These are phyloP conservation scores for Naganishia onofrii DNA, from an alignment of 768 basidiomycete genomes.

Conservation along the genomic window DNA sequence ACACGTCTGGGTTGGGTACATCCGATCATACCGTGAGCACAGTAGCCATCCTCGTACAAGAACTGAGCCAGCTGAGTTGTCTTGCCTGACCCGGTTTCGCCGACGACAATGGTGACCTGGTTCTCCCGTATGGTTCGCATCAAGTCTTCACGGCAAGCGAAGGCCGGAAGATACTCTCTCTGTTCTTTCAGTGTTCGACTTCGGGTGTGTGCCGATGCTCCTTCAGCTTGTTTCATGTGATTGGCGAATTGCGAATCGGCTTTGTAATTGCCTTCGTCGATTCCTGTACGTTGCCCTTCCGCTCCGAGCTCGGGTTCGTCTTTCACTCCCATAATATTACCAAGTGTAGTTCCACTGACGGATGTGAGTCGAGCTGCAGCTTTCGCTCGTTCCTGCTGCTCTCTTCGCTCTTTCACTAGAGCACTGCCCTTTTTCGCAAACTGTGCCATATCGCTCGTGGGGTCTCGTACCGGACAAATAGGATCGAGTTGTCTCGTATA, in stretches of 20 bases:
- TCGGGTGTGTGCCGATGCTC: slow-evolving; percentile 77
- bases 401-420: slow-evolving; percentile 90
- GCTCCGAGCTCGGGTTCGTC: slow-evolving; percentile 84
- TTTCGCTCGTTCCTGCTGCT: slow-evolving; percentile 88
- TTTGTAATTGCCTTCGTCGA: slow-evolving; percentile 62
- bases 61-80: slow-evolving; percentile 95
- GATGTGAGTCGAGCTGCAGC: slow-evolving; percentile 93
- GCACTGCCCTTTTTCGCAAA: slow-evolving; percentile 97
- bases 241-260: slow-evolving; percentile 96
- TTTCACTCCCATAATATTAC: slow-evolving; percentile 95
- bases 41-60: slow-evolving; percentile 95
- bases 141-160: slow-evolving; percentile 91
- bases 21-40: slow-evolving; percentile 80
- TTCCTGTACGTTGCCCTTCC: slow-evolving; percentile 55
- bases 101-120: slow-evolving; percentile 93
- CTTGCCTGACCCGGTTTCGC: slow-evolving; percentile 99
- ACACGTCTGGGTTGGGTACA: slow-evolving; percentile 98
- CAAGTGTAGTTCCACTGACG: slow-evolving; percentile 86
- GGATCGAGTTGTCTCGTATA: slow-evolving; percentile 96
- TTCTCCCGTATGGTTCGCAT: slow-evolving; percentile 86
- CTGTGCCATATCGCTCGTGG: slow-evolving; percentile 87
- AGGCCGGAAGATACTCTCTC: slow-evolving; percentile 92
- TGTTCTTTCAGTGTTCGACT: slow-evolving; percentile 86
- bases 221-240: slow-evolving; percentile 69
- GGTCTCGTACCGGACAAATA: slow-evolving; percentile 91